phyloP scores from a whole-genome alignment of 1,139 yeast genomes.

The Debaryomyces udenii region DNA sequence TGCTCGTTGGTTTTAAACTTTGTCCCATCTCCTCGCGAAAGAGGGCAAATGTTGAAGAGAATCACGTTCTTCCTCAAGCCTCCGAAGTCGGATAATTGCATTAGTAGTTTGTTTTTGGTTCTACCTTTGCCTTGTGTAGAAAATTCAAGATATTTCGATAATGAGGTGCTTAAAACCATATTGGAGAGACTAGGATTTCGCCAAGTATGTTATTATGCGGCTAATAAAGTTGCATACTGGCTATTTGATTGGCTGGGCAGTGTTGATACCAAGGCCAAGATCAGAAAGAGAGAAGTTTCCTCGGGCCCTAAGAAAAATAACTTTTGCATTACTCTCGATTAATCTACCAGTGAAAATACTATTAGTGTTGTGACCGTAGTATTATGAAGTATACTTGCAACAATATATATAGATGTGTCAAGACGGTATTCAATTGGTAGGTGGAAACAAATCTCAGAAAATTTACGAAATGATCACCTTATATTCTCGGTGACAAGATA shows the following conservation, averaged over 20 bases:
- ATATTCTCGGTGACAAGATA: no score
- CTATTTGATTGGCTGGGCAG: conserved; percentile 55
- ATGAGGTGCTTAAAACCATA: conserved; percentile 44
- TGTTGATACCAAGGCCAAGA: conserved; percentile 13
- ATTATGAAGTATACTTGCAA: no score
- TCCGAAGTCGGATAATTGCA: conserved; percentile 21
- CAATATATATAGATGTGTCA: no score
- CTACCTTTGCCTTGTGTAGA: conserved; percentile 84
- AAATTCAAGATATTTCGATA: conserved; percentile 78
- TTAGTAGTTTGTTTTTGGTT: conserved; percentile 65
- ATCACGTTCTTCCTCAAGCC: conserved; percentile 58
- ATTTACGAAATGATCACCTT: no score
- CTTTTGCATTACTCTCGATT: conserved; percentile 50
- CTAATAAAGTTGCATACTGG: conserved; percentile 81
- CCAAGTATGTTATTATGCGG: conserved; percentile 51
- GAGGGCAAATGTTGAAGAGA: conserved; percentile 78
- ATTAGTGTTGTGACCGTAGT: no score
- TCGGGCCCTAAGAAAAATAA: conserved; percentile 64
- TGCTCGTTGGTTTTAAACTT: conserved; percentile 87
- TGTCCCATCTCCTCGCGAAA: conserved; percentile 67
- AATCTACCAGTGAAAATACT: background rate
- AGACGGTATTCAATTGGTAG: no score
- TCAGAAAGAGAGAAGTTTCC: conserved; percentile 50
- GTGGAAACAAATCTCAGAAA: no score
- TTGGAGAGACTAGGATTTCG: conserved; percentile 63